Evolutionary conservation across 192 early-diverging fungal species (phyloP).

Genomic region (Dispira parvispora): DNA sequence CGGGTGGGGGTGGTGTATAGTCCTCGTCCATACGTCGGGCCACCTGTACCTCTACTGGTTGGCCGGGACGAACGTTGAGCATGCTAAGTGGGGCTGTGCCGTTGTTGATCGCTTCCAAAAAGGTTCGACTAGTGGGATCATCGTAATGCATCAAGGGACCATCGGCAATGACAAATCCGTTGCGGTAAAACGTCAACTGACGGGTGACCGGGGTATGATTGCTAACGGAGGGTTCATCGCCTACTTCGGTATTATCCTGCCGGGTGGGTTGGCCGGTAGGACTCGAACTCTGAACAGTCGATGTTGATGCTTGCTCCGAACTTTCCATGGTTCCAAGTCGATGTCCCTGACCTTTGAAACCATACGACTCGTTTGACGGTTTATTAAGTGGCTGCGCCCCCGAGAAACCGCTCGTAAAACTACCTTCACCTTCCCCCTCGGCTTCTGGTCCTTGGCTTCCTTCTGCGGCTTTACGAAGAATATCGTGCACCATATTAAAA

Average conservation of each 20-base stretch:
- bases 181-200: conserved; percentile 83
- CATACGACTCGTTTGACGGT: neutral
- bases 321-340: neutral
- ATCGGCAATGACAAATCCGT: conserved; percentile 91
- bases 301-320: neutral
- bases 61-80: conserved; percentile 73
- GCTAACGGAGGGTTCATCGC: conserved; percentile 10
- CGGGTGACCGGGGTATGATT: conserved; percentile 25
- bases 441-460: conserved; percentile 28
- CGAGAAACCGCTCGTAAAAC: neutral
- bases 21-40: conserved; percentile 68
- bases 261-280: conserved; percentile 5
- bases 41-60: conserved; percentile 81
- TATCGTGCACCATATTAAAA: conserved; percentile 50
- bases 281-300: neutral
- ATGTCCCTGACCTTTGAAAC: neutral
- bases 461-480: conserved; percentile 51
- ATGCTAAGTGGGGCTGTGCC: conserved; percentile 77
- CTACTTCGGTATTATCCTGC: neutral
- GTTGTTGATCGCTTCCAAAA: conserved; percentile 72
- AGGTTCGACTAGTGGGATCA: conserved; percentile 72
- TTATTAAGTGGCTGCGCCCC: neutral
- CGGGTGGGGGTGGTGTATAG: conserved; percentile 58
- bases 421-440: conserved; percentile 15
- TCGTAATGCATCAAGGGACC: conserved; percentile 73